Conservation (phyloP, 352 stramenopile genomes). For the Phytophthora pseudosyringae region DNA sequence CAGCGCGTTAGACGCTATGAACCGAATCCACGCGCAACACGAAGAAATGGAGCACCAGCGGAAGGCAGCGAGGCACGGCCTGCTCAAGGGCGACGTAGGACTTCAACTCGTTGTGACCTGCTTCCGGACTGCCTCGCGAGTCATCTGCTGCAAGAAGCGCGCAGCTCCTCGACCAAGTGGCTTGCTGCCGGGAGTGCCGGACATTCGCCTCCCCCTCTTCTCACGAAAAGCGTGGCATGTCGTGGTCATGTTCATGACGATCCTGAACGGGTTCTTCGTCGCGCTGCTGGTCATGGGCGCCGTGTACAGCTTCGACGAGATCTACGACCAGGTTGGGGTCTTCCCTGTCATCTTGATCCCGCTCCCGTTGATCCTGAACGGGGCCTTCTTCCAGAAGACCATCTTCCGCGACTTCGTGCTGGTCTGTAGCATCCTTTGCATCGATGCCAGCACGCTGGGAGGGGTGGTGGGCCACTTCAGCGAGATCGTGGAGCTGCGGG, state of each 20-base stretch:
- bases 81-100: constrained; percentile 22
- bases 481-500: constrained; percentile 59
- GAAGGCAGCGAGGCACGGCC: constrained; percentile 1
- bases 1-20: constrained; percentile 26
- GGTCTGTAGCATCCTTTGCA: constrained; percentile 52
- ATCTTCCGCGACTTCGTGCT: constrained; percentile 72
- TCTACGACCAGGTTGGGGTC: constrained; percentile 30
- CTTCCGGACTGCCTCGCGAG: constrained; percentile 13
- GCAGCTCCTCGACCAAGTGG: not conserved
- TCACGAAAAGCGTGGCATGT: constrained; percentile 75
- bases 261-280: constrained; percentile 71
- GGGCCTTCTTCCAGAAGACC: constrained; percentile 50
- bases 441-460: constrained; percentile 53
- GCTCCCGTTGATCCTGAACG: constrained; percentile 57
- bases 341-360: constrained; percentile 36
- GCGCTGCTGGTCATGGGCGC: constrained; percentile 68
- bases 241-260: constrained; percentile 55
- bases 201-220: constrained; percentile 44
- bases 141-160: constrained; percentile 17
- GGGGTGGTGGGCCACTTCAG: constrained; percentile 63
- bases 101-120: constrained; percentile 28
- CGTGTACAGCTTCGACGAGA: constrained; percentile 51
- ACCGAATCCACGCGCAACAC: constrained; percentile 26
- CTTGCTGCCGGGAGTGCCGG: constrained; percentile 13
- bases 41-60: constrained; percentile 27